phyloP scores from a whole-genome alignment of 2,329 filamentous ascomycete genomes.

The Chalara sp. region DNA sequence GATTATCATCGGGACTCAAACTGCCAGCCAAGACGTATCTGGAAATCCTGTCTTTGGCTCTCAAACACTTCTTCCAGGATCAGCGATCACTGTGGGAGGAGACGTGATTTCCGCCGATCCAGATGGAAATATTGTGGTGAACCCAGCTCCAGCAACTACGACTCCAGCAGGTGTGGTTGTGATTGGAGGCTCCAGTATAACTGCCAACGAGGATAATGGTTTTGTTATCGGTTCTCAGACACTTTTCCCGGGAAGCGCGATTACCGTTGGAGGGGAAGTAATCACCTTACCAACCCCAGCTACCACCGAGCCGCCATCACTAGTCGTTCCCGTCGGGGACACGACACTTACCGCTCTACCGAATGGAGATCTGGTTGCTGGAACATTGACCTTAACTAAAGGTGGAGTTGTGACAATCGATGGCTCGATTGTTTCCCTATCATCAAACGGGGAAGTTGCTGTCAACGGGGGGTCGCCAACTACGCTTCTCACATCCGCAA shows the following conservation, averaged over 20 bases:
- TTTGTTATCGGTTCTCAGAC: constrained; percentile 16
- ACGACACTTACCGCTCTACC: neutral
- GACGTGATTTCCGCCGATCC: constrained; percentile 17
- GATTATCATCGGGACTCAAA: constrained; percentile 15
- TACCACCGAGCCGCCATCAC: constrained; percentile 1
- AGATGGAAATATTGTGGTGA: neutral
- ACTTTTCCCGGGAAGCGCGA: constrained; percentile 6
- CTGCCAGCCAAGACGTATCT: constrained; percentile 11
- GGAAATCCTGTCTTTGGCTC: constrained; percentile 8
- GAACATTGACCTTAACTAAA: constrained; percentile 8
- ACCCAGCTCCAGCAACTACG: constrained; percentile 3
- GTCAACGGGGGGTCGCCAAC: constrained; percentile 6
- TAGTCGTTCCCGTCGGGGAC: constrained; percentile 4
- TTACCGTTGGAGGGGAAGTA: constrained; percentile 11
- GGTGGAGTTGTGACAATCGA: constrained; percentile 8
- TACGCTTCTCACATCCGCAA: constrained; percentile 5
- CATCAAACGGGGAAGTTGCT: constrained; percentile 6
- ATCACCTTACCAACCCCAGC: constrained; percentile 9
- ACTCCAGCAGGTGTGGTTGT: constrained; percentile 10
- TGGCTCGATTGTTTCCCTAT: constrained; percentile 7
- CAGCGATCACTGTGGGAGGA: constrained; percentile 11
- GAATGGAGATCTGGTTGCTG: constrained; percentile 6
- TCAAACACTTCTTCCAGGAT: constrained; percentile 11
- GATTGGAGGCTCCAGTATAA: constrained; percentile 15
- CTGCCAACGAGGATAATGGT: constrained; percentile 10